These are phyloP conservation scores for Pouteria glomerata DNA, from an alignment of 148 eudicot genomes.

Conservation along the genomic window DNA sequence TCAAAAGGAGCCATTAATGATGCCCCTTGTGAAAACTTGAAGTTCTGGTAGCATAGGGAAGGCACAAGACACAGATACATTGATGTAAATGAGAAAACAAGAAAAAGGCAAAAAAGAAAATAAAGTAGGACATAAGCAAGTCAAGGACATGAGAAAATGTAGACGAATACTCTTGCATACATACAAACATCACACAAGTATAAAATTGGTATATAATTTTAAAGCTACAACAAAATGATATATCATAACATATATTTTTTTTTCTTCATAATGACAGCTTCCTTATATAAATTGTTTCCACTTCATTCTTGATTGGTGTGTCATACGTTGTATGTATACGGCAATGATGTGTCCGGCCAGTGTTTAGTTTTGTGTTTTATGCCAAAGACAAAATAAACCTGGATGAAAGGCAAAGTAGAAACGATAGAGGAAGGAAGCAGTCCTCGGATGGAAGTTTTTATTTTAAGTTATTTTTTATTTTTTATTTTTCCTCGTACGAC, in stretches of 20 bases:
- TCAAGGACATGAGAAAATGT: background rate
- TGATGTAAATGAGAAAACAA: conserved; percentile 1
- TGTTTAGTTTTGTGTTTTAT: background rate
- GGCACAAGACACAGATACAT: background rate
- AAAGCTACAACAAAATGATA: no score
- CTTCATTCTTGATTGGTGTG: background rate
- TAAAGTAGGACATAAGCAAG: background rate
- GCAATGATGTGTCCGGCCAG: background rate
- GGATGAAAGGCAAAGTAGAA: background rate
- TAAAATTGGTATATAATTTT: no score
- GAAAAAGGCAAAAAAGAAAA: background rate
- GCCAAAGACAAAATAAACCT: background rate
- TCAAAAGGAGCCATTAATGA: background rate
- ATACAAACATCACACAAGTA: no score
- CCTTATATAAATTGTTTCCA: background rate
- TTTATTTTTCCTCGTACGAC: background rate
- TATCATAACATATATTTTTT: background rate
- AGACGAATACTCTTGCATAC: no score
- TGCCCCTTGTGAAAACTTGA: background rate
- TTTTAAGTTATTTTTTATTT: background rate
- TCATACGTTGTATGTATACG: background rate
- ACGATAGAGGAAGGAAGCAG: background rate
- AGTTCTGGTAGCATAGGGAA: background rate
- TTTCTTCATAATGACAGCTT: background rate
- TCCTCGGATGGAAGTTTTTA: background rate